Conservation (phyloP, 2,329 filamentous ascomycete genomes). For the Aspergillus sp. region DNA sequence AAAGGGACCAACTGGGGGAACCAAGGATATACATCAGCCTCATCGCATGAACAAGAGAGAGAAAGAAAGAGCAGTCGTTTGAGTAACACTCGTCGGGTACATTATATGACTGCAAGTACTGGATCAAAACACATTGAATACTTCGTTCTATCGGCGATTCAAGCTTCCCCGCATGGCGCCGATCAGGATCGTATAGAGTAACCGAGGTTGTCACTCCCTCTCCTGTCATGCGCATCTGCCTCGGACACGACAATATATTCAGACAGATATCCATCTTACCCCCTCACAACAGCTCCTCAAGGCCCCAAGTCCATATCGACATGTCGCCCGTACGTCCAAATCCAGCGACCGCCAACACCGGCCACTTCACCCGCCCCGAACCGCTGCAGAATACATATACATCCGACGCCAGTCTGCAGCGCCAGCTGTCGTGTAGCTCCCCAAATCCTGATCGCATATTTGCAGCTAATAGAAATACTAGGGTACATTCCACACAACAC, state of each 20-base stretch:
- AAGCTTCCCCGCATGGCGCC: too few species aligned
- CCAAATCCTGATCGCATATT: neutral
- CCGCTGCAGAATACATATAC: conserved; percentile 56
- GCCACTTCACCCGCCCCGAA: conserved; percentile 57
- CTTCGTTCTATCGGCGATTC: too few species aligned
- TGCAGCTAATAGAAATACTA: neutral
- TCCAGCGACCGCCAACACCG: conserved; percentile 39
- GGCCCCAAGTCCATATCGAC: neutral
- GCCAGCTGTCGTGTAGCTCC: conserved; percentile 50
- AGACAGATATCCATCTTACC: neutral
- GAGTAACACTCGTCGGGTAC: too few species aligned
- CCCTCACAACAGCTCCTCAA: neutral
- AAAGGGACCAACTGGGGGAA: too few species aligned
- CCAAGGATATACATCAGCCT: too few species aligned
- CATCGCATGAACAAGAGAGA: too few species aligned
- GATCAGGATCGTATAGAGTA: too few species aligned
- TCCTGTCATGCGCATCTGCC: too few species aligned
- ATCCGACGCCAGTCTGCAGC: conserved; percentile 53
- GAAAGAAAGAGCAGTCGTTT: too few species aligned
- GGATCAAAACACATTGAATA: too few species aligned
- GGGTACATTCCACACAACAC: conserved; percentile 49
- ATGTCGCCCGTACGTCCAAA: neutral
- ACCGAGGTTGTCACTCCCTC: too few species aligned
- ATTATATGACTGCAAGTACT: too few species aligned
- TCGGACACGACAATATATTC: neutral